These are phyloP conservation scores for Exserohilum turcica DNA, from an alignment of 2,329 filamentous ascomycete genomes.

Conservation along the genomic window DNA sequence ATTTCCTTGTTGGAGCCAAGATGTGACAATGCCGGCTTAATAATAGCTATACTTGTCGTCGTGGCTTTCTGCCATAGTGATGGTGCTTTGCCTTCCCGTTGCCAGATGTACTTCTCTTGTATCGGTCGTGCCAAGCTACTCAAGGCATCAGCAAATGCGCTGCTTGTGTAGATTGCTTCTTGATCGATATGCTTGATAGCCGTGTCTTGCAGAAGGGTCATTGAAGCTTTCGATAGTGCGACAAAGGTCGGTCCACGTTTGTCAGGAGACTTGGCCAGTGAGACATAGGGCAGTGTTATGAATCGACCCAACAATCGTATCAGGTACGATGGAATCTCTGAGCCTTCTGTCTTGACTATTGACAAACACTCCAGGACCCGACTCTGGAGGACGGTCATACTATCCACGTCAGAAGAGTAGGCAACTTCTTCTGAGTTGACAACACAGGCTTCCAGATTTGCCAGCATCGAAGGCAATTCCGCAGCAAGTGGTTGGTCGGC, in stretches of 20 bases:
- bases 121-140: conserved; percentile 72
- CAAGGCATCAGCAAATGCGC: conserved; percentile 69
- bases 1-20: conserved; percentile 52
- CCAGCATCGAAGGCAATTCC: conserved; percentile 69
- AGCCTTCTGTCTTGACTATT: conserved; percentile 68
- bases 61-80: conserved; percentile 83
- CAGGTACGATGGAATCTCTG: conserved; percentile 69
- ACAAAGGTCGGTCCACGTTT: conserved; percentile 75
- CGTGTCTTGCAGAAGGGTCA: conserved; percentile 69
- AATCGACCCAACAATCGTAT: conserved; percentile 73
- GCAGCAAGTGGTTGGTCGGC: conserved; percentile 67
- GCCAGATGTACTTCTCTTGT: conserved; percentile 78
- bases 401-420: conserved; percentile 75
- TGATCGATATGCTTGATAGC: conserved; percentile 65
- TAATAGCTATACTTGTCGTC: conserved; percentile 68
- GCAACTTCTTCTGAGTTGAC: conserved; percentile 69
- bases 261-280: conserved; percentile 20
- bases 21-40: conserved; percentile 67
- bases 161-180: conserved; percentile 70
- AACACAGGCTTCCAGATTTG: conserved; percentile 72
- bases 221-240: conserved; percentile 82
- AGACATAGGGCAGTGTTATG: conserved; percentile 69
- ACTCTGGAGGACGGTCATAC: conserved; percentile 72
- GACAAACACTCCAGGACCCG: conserved; percentile 71
- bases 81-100: conserved; percentile 70